Percentiles rank a stretch among this genome's conserved stretches.
Evolutionary conservation across 164 flowering plant genomes (phyloP).

Genomic region (Litsea cubeba): DNA sequence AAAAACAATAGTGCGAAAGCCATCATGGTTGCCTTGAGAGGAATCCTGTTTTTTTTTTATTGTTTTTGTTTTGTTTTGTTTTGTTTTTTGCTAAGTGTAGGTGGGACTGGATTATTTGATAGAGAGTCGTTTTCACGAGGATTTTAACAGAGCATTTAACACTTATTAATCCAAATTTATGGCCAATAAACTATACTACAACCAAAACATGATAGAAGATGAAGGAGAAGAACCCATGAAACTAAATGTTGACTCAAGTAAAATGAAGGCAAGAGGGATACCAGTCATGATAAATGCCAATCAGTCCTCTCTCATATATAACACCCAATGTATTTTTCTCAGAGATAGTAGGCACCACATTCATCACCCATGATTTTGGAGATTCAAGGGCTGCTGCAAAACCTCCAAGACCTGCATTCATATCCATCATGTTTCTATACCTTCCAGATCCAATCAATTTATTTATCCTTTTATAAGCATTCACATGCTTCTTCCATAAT

Average conservation of each 20-base stretch:
- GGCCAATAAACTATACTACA: not conserved
- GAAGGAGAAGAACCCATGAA: not conserved
- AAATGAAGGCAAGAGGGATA: slow-evolving; percentile 17
- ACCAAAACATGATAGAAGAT: not conserved
- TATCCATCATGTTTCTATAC: slow-evolving; percentile 81
- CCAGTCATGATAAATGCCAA: slow-evolving; percentile 95
- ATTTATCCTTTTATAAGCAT: slow-evolving; percentile 58
- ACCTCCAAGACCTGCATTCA: slow-evolving; percentile 90
- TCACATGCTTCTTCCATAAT: slow-evolving; percentile 73
- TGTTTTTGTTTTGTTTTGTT: too few relatives aligned
- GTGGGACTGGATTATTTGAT: too few relatives aligned
- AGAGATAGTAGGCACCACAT: slow-evolving; percentile 76
- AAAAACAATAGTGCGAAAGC: too few relatives aligned
- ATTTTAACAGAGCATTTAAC: too few relatives aligned
- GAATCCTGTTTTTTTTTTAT: too few relatives aligned
- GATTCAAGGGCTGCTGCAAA: slow-evolving; percentile 84
- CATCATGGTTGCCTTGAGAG: too few relatives aligned
- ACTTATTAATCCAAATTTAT: too few relatives aligned
- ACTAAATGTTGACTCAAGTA: not conserved
- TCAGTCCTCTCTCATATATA: slow-evolving; percentile 75
- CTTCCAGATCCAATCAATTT: slow-evolving; percentile 57
- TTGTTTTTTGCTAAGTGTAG: too few relatives aligned
- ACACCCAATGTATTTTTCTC: slow-evolving; percentile 61
- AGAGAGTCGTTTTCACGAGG: too few relatives aligned
- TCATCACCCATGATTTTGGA: slow-evolving; percentile 85